Evolutionary conservation across 495 filamentous ascomycete genomes (phyloP), one percentile per base, ranked within the genome.

Genomic region (Letharia lupina): DNA sequence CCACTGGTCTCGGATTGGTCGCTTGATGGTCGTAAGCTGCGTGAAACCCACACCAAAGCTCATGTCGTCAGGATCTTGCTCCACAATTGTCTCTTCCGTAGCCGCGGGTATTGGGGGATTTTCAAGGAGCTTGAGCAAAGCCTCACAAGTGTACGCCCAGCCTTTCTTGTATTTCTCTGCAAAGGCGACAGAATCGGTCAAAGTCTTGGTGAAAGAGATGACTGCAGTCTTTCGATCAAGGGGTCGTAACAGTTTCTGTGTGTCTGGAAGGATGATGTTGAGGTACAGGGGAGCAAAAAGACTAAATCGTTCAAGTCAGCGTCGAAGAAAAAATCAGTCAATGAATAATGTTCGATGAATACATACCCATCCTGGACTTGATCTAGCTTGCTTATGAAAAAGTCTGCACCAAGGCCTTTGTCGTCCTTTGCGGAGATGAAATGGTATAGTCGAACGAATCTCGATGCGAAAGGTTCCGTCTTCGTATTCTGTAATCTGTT

Each of bases 1-100:
- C 83, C 87, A 96, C 28, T 89, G 86, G 72, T 96, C 93, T 63
- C 79, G 80, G 12, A 81, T 70, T 42, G 76, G 73, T 61, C 85
- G 83, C 74, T 88, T 89, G 75, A 93, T 91, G 2, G 94, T 97
- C 74, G 90, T 93, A 64, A 99, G 81, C 50, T 88, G 84, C 2
- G 94, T 97, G 77, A 95, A 99, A 2, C 91, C 91, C 54, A 96
- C 86, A 15, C 93, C 95, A 70, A 98, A 99, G 61, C 89, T 86
- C 72, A 96, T 85, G 73, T 98, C 93, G 69, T 98, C 94, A 57
- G 94, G 88, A 70, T 98, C 94, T 13, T 89, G 86, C 71, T 96
- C 92, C 20, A 83, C 81, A 69, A 93, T 85, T 33, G 87, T 73
- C 63, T 95, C 91, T 66, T 96, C 92, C 59, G 84, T 82, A 57